Evolutionary conservation across 1,284 basidiomycete species (phyloP), one percentile per base, ranked within the genome.

Genomic region (Flammula alnicola): DNA sequence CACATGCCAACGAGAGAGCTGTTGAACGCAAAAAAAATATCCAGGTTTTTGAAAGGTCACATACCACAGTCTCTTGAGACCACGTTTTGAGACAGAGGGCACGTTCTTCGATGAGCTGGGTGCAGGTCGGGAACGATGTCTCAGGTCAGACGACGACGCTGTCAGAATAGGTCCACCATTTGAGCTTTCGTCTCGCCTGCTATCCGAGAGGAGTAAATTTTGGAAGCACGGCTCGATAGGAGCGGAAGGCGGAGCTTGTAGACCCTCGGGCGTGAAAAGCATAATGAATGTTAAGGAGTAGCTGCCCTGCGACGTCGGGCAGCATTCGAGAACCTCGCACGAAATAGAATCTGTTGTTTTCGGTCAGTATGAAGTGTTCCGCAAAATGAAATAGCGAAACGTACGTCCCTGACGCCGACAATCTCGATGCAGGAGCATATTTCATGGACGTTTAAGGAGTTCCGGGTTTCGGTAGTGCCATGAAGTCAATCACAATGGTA

Each of bases 51-150:
- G n/a, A n/a, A n/a, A n/a, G n/a, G n/a, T n/a, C n/a, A n/a, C n/a
- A n/a, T n/a, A n/a, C n/a, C n/a, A n/a, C n/a, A n/a, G n/a, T n/a
- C n/a, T n/a, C n/a, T n/a, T n/a, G 44, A 37, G 44, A 26, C 8
- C 44, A 39, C 44, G 44, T 47, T 47, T 39, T 39, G 20, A 35
- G 44, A 47, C 44, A 23, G 26, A 26, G 36, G 27, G 39, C 44
- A 47, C 44, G 44, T 47, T 47, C 26, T 20, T 20, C 44, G 27
- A 16, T 10, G 37, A 39, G 37, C 37, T 22, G 37, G 37, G 14
- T 6, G 11, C 33, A n/a, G n/a, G n/a, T 35, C 4, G 14, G 33
- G 33, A 10, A 16, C 19, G 33, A 16, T 10, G 22, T 16, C n/a
- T n/a, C 33, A 20, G 33, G 33, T 12, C 16, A 36, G 22, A 36